phyloP scores from a whole-genome alignment of 345 rosid species.

The Hibiscus mutabilis region DNA sequence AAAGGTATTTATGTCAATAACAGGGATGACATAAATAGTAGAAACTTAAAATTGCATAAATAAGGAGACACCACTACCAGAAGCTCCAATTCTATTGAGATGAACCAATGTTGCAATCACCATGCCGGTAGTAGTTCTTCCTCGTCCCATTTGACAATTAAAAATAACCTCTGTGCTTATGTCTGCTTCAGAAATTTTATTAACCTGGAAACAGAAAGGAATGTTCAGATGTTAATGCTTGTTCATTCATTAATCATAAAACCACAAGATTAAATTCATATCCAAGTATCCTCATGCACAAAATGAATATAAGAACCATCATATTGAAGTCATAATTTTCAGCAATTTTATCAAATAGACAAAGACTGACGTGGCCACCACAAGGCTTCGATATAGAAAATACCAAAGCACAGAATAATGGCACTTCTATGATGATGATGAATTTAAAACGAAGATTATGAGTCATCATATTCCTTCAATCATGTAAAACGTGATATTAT shows the following conservation, averaged over 20 bases:
- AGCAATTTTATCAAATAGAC: neutral
- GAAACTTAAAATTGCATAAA: slow-evolving; percentile 11
- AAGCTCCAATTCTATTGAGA: slow-evolving; percentile 84
- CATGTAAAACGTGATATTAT: neutral
- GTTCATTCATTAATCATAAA: neutral
- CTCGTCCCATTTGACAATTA: slow-evolving; percentile 99
- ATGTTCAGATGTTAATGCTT: neutral
- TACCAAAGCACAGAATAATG: neutral
- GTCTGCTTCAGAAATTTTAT: slow-evolving; percentile 74
- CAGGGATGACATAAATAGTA: slow-evolving; percentile 6
- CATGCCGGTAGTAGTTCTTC: slow-evolving; percentile 98
- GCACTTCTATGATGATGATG: neutral
- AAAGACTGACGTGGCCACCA: neutral
- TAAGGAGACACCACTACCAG: slow-evolving; percentile 43
- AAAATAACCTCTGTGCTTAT: slow-evolving; percentile 68
- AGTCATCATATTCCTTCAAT: neutral
- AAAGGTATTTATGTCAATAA: neutral
- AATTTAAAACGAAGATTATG: neutral
- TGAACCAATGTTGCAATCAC: slow-evolving; percentile 90
- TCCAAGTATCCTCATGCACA: neutral
- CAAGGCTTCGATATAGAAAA: neutral
- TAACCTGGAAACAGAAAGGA: slow-evolving; percentile 46
- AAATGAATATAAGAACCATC: slow-evolving; percentile 2
- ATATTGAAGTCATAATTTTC: neutral
- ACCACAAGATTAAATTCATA: neutral